These are phyloP conservation scores for Apiotrichum veenhuisii DNA, from an alignment of 1,284 basidiomycete species.

Conservation along the genomic window DNA sequence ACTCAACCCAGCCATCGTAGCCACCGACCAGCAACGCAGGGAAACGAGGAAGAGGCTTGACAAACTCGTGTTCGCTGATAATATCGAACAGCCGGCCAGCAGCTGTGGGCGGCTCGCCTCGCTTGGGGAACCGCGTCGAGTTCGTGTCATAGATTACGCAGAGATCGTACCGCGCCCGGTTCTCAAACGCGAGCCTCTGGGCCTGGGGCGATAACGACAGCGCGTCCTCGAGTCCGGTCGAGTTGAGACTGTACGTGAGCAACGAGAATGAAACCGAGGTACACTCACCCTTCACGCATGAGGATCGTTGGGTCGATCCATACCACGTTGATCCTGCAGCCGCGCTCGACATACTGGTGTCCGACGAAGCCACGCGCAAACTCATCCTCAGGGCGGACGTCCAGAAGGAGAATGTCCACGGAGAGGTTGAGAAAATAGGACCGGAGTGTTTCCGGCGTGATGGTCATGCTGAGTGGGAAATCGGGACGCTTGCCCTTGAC, in stretches of 20 bases:
- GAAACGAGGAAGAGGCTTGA: conserved; percentile 67
- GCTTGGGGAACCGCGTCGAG: conserved; percentile 58
- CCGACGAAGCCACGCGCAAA: conserved; percentile 72
- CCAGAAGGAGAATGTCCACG: conserved; percentile 71
- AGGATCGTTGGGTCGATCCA: conserved; percentile 83
- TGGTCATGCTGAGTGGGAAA: conserved; percentile 58
- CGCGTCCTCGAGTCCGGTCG: conserved; percentile 66
- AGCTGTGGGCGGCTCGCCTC: conserved; percentile 54
- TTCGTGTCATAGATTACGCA: conserved; percentile 81
- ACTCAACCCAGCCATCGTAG: conserved; percentile 72
- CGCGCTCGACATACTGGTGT: conserved; percentile 48
- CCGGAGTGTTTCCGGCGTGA: conserved; percentile 61
- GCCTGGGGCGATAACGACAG: conserved; percentile 65
- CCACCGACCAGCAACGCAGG: conserved; percentile 86
- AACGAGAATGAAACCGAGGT: conserved; percentile 1
- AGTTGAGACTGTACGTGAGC: conserved; percentile 57
- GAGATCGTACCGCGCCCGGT: conserved; percentile 81
- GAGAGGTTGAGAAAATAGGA: conserved; percentile 58
- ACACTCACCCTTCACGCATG: conserved; percentile 61
- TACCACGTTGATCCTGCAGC: conserved; percentile 56
- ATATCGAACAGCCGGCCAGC: conserved; percentile 62
- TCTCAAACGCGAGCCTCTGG: conserved; percentile 69
- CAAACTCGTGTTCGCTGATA: conserved; percentile 69
- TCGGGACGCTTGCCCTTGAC: conserved; percentile 41
- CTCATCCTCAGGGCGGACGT: conserved; percentile 72